Evolutionary conservation across 2,329 filamentous ascomycete species (phyloP), one percentile per base, ranked within the genome.

Genomic region (Biscogniauxia sp.): DNA sequence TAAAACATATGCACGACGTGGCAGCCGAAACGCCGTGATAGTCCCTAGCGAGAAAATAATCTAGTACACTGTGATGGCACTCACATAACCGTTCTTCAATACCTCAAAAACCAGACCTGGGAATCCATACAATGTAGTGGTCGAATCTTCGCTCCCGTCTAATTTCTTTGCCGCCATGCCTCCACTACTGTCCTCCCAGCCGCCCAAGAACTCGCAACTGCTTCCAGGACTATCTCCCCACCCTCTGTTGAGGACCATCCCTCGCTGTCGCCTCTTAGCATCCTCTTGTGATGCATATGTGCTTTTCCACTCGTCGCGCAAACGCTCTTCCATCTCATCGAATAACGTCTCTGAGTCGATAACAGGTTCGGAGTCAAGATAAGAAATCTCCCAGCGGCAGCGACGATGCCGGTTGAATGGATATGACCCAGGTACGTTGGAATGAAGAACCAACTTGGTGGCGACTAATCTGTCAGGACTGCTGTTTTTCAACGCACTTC

Each of bases 51-150:
- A 7, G 11, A 7, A 41, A 32, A 6, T 15, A 53, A 6, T 41
- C 84, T 74, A 97, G 79, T 93, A 97, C 23, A 97, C 88, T 9
- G 94, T 98, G 73, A 98, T 80, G 25, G 91, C 90, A 75, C 92
- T 96, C 23, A 99, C 91, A 63, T 87, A 89, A 3, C 91, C 93
- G 72, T 96, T 97, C 85, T 91, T 93, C 75, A 98, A 77, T 26
- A 99, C 94, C 77, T 99, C 95, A 78, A 99, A 98, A 53, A 97
- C 87, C 75, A 98, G 78, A 0, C 95, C 94, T 0, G 95, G 94
- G 71, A 97, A 97, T 1, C 94, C 93, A 78, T 92, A 98, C 26
- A 99, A 77, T 63, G 93, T 94, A 17, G 93, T 97, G 59, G 84
- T 87, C 61, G 84, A 84, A 67, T 87, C 84, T 49, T 83, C 82